Percentiles rank a stretch among this genome's conserved stretches.
Conservation (phyloP, 495 filamentous ascomycete genomes). For the Baudoinia panamericana region DNA sequence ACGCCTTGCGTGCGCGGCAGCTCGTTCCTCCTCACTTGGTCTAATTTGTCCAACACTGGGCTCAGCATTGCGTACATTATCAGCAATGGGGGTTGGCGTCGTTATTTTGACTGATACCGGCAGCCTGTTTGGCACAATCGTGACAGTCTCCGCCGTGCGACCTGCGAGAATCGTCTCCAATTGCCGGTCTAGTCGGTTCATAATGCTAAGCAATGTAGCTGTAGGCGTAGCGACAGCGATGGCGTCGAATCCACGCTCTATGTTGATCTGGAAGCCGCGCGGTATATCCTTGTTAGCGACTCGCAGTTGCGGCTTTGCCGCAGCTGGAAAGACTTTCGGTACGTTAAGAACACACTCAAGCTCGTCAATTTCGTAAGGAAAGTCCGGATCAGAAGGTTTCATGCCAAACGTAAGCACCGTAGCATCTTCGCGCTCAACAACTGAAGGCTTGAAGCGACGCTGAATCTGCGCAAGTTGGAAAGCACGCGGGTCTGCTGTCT, state of each 20-base stretch:
- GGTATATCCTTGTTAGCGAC: slow-evolving; percentile 69
- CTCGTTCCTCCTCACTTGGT: background rate
- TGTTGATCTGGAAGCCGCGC: slow-evolving; percentile 66
- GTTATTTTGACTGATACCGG: slow-evolving; percentile 1
- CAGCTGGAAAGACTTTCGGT: slow-evolving; percentile 46
- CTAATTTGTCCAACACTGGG: no score
- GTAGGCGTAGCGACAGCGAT: slow-evolving; percentile 44
- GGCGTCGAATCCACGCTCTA: slow-evolving; percentile 63
- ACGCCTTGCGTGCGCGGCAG: slow-evolving; percentile 46
- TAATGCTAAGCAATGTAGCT: slow-evolving; percentile 51
- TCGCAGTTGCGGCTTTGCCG: slow-evolving; percentile 39
- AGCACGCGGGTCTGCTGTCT: slow-evolving; percentile 53
- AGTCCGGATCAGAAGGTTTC: slow-evolving; percentile 74
- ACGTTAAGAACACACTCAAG: slow-evolving; percentile 63
- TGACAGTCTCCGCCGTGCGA: slow-evolving; percentile 65
- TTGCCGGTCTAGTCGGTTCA: slow-evolving; percentile 61
- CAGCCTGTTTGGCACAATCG: slow-evolving; percentile 52
- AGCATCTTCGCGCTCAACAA: slow-evolving; percentile 40
- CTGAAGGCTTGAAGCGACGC: slow-evolving; percentile 53
- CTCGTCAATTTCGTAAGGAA: slow-evolving; percentile 61
- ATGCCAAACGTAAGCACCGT: slow-evolving; percentile 51
- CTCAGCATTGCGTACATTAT: no score
- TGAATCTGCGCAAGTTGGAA: slow-evolving; percentile 69
- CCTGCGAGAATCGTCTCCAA: slow-evolving; percentile 60
- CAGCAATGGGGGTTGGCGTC: no score